phyloP scores from a whole-genome alignment of 2,329 filamentous ascomycete species.

The Curvularia verruculosa region DNA sequence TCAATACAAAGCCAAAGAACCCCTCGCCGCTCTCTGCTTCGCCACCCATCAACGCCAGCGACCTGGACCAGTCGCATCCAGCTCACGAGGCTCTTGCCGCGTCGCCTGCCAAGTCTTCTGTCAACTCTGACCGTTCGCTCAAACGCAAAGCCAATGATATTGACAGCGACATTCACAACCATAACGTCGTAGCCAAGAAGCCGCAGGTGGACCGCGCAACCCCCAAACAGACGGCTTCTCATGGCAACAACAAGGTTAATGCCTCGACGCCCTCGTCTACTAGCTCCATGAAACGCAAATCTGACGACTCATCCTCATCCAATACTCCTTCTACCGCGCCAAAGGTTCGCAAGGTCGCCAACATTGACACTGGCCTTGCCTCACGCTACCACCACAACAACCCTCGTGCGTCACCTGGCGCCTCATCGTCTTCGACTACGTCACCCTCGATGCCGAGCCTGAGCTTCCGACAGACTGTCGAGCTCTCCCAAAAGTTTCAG shows the following conservation, averaged over 20 bases:
- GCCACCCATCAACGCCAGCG: conserved; percentile 65
- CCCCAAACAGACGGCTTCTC: conserved; percentile 39
- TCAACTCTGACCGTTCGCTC: conserved; percentile 43
- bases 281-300: conserved; percentile 54
- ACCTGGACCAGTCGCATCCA: conserved; percentile 57
- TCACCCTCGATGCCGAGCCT: conserved; percentile 43
- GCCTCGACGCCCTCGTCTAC: conserved; percentile 38
- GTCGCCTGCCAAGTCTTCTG: conserved; percentile 43
- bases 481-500: conserved; percentile 60
- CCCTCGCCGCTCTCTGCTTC: conserved; percentile 67
- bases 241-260: conserved; percentile 36
- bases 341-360: conserved; percentile 45
- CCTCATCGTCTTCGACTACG: conserved; percentile 44
- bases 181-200: conserved; percentile 44
- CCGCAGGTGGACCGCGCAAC: conserved; percentile 38
- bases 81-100: conserved; percentile 48
- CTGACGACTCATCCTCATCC: conserved; percentile 46
- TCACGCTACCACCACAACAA: conserved; percentile 46
- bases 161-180: conserved; percentile 47
- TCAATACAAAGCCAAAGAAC: conserved; percentile 63
- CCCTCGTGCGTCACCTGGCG: conserved; percentile 41
- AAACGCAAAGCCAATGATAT: conserved; percentile 52
- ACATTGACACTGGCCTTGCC: conserved; percentile 42
- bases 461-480: conserved; percentile 54
- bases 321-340: conserved; percentile 34